A percentile compares a stretch with the other conserved stretches of the same genome.
Conservation (phyloP, 257 asterid species). For the Echites panduratus region DNA sequence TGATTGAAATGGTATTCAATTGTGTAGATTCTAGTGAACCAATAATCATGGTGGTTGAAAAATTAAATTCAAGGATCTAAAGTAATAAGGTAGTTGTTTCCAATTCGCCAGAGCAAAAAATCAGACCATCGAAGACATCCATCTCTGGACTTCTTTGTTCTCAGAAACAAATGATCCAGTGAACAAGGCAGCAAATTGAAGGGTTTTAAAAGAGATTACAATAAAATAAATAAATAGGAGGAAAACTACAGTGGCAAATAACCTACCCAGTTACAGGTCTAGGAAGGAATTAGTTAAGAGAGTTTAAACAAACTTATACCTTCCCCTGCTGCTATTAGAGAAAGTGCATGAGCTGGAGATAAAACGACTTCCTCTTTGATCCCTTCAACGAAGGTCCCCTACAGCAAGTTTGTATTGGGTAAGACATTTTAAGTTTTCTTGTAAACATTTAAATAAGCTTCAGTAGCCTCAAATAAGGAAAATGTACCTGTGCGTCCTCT, state of each 20-base stretch:
- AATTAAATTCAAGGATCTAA: neutral
- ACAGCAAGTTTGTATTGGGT: constrained; percentile 17
- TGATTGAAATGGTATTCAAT: neutral
- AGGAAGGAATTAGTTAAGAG: neutral
- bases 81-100: neutral
- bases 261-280: neutral
- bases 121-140: neutral
- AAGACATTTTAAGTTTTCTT: neutral
- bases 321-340: constrained; percentile 99
- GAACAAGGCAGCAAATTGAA: too few relatives aligned
- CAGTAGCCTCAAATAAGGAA: constrained; percentile 5
- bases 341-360: constrained; percentile 98
- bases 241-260: neutral
- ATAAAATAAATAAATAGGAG: neutral
- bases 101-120: neutral
- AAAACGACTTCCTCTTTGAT: constrained; percentile 94
- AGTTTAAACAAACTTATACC: constrained; percentile 36
- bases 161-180: neutral
- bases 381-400: constrained; percentile 99
- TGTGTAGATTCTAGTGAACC: neutral
- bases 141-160: neutral
- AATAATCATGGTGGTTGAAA: constrained; percentile 1
- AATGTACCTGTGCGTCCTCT: constrained; percentile 85
- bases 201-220: neutral
- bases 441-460: neutral